Evolutionary conservation across 371 early-diverging fungal genomes (phyloP), one percentile per base, ranked within the genome.

Genomic region (Syncephalis fuscata): DNA sequence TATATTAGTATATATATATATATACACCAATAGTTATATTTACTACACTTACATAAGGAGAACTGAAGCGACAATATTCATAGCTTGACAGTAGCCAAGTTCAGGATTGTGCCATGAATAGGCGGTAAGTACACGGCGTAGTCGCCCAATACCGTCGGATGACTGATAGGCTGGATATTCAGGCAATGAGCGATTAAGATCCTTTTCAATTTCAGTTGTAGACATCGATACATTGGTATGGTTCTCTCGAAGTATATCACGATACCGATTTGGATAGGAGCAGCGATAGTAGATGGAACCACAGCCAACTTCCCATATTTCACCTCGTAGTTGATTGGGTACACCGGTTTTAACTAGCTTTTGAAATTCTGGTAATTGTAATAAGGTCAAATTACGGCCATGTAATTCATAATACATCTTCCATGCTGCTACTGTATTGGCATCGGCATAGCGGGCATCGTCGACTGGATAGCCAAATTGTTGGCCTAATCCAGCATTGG

Each of bases 21-120:
- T 32, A 32, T 32, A 11, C 11, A 32, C 4, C 4, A 4, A 11
- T 32, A 32, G 32, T 32, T 32, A 32, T 32, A 11, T 4, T 32
- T 32, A 11, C 32, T 4, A 32, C 32, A 32, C 32, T 32, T 32
- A 32, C 32, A 74, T 77, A 51, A 23, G 22, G 42, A 97, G 66
- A 0, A 90, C 90, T 27, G 88, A 87, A 14, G 90, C 88, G 2
- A 96, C 85, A 59, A 96, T 90, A 61, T 96, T 96, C 98, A 97
- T 97, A 0, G 98, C 96, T 62, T 97, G 96, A 60, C 96, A 95
- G 62, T 97, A 97, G 11, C 98, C 98, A 19, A 97, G 73, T 57
- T 90, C 92, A 0, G 86, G 80, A 49, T 88, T 76, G 52, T 74
- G 72, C 78, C 82, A 80, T 8, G 85, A 71, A 60, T 89, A 89